Evolutionary conservation across 176 grass and related monocot genomes (phyloP).

Genomic region (Sorghum bicolor): DNA sequence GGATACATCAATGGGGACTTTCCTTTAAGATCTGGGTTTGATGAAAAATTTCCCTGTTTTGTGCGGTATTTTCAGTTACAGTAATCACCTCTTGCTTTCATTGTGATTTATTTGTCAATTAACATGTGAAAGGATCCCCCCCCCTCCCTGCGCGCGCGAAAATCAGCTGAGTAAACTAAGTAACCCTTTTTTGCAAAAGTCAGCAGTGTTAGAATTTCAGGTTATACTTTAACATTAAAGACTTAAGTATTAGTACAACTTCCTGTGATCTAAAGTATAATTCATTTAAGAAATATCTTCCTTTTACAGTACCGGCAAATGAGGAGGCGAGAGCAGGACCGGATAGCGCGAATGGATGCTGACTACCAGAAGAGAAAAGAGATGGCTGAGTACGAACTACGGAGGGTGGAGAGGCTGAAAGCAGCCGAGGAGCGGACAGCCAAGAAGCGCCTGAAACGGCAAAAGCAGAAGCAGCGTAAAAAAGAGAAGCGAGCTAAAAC

Average conservation of each 20-base stretch:
- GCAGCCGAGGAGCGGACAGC: conserved; percentile 77
- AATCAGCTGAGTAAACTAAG: neutral
- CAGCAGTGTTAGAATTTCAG: neutral
- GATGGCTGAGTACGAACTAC: conserved; percentile 46
- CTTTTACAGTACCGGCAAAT: conserved; percentile 52
- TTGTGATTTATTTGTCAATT: neutral
- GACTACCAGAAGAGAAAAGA: conserved; percentile 75
- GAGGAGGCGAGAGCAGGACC: conserved; percentile 86
- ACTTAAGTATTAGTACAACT: neutral
- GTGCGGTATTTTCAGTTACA: neutral
- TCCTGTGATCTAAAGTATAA: neutral
- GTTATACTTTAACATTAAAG: neutral
- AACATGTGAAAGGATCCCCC: neutral
- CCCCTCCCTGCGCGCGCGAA: too few species aligned
- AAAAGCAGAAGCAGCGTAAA: conserved; percentile 57
- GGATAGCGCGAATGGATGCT: conserved; percentile 63
- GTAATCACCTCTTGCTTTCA: neutral
- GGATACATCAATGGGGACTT: neutral
- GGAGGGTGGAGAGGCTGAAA: conserved; percentile 83
- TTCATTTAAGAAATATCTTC: neutral
- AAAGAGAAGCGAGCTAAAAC: conserved; percentile 62
- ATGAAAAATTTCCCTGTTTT: neutral
- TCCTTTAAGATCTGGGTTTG: neutral
- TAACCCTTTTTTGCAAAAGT: neutral
- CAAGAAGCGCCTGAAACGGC: conserved; percentile 80